Conservation (phyloP, 129 eudicot species). For the Ambrosia trifida region DNA sequence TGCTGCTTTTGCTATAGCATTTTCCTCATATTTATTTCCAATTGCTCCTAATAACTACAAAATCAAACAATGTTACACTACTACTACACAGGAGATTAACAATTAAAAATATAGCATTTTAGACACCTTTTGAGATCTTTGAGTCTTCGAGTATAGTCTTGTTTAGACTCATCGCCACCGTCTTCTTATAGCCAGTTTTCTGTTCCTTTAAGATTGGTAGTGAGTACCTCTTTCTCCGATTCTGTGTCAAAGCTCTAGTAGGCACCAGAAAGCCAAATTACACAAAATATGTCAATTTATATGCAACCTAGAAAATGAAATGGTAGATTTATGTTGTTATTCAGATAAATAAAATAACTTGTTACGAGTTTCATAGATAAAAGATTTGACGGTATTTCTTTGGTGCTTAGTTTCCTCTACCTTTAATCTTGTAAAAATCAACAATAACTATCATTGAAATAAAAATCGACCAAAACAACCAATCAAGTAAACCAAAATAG, state of each 20-base stretch:
- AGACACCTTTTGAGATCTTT: constrained; percentile 63
- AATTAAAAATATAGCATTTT: neutral
- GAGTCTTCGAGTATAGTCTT: constrained; percentile 59
- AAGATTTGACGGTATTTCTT: neutral
- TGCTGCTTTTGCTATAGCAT: constrained; percentile 52
- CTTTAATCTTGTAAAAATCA: too few species aligned
- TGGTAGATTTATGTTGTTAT: too few species aligned
- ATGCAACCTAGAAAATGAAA: too few species aligned
- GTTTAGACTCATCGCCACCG: constrained; percentile 76
- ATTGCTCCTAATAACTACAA: constrained; percentile 67
- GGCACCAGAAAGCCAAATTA: constrained; percentile 52
- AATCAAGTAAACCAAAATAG: too few species aligned
- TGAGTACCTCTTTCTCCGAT: constrained; percentile 56
- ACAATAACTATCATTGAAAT: too few species aligned
- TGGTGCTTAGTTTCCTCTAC: too few species aligned
- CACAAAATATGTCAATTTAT: constrained; percentile 1
- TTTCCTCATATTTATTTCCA: constrained; percentile 72
- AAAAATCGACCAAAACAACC: too few species aligned
- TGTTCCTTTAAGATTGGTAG: constrained; percentile 56
- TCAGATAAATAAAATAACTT: too few species aligned
- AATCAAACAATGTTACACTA: constrained; percentile 9
- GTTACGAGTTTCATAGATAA: too few species aligned
- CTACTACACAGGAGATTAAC: neutral
- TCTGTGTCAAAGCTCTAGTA: constrained; percentile 61
- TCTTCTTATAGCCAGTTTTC: constrained; percentile 96